Base-by-base conservation (phyloP, 2,329 filamentous ascomycete genomes). In the Fusarium nisikadoi region DNA sequence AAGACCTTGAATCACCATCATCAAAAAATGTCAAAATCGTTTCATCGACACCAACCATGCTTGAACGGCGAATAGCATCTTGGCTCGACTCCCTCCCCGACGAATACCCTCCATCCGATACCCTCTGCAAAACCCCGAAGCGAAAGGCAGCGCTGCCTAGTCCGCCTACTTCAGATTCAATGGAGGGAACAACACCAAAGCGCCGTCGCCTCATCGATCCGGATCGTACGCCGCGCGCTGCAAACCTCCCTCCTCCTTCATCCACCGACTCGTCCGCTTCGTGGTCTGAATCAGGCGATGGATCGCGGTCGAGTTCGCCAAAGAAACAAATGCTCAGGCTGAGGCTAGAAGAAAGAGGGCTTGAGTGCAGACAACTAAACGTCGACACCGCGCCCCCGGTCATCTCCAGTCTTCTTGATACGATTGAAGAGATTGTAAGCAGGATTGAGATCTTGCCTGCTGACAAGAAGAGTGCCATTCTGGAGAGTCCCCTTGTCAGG, bases 321-420 rank as follows among this genome's bases (percentile, higher is more conserved):
- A 74, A 73, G 47, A 73, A 70, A 36, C 68, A 74, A 41, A 58
- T 74, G 50, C 39, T 74, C 0, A 46, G 55, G 7, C 23, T 74
- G 10, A 54, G 71, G 6, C 33, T 74, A 2, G 61, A 65, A 3
- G 58, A 71, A 11, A 31, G 35, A 33, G 72, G 71, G 3, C 31
- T 74, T 4, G 71, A 74, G 8, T 54, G 49, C 6, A 54, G 64
- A 10, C 43, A 65, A 12, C 14, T 72, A 0, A 54, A 69, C 1
- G 46, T 65, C 1, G 68, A 66, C 4, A 58, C 27, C 4, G 57
- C 61, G 19, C 71, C 68, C 6, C 23, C 45, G 4, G 45, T 33
- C 5, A 45, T 52, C 1, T 42, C 50, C 8, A 43, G 45, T 20
- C 49, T 74, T 13, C 56, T 74, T 8, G 43, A 49, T 23, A 43